Evolutionary conservation across 768 basidiomycete species (phyloP), one percentile per base, ranked within the genome.

Genomic region (Calocybe indica): DNA sequence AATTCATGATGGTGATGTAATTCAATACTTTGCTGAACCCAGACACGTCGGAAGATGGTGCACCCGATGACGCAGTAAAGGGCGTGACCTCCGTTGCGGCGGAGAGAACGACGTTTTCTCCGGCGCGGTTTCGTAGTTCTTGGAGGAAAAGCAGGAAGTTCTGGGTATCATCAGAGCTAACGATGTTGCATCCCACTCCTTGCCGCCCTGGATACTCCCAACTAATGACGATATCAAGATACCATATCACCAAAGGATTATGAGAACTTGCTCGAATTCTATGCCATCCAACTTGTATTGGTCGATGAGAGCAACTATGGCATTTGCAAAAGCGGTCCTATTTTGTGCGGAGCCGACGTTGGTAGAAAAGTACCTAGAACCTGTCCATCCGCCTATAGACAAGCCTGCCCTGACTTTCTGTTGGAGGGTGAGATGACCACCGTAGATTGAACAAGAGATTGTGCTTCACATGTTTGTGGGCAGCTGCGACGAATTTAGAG

Each of bases 121-220:
- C 74, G 2, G 72, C 65, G 5, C 75, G 71, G 13, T 64, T 57
- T 37, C 90, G 81, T 10, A 94, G 75, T 53, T 80, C 74, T 55
- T 83, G 74, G 30, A 95, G 74, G 73, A 93, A 88, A 9, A 72
- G 57, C 37, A 94, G 77, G 66, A 86, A 85, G 64, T 96, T 93
- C 52, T 75, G 72, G 0, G 85, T 83, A 63, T 96, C 93, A 45
- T 75, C 57, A 4, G 73, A 52, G 15, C 78, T 77, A 40, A 81
- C 63, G 5, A 62, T 62, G 66, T 95, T 95, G 59, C 88, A 88
- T 6, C 76, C 74, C 13, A 86, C 75, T 11, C 90, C 91, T 39
- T 68, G 68, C 8, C 66, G 66, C 35, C 73, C 79, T 34, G 92
- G 92, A 60, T 90, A 95, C 62, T 93, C 92, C 91, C 90, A 92